Conservation (phyloP, 2,329 filamentous ascomycete species). For the Diplodia corticola region DNA sequence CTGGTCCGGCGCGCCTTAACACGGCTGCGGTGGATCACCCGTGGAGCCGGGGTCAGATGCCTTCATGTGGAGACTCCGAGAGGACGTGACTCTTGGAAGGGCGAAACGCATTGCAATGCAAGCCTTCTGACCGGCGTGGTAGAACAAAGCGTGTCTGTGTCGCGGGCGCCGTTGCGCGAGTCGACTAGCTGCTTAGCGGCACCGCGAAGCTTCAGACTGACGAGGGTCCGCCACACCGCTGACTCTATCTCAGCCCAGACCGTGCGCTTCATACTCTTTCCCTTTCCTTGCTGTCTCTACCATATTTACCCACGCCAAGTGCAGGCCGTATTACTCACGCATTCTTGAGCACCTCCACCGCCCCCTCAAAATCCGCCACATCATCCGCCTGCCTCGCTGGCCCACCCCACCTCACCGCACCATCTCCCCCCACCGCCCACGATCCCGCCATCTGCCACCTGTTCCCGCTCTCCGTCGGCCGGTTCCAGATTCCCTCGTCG, state of each 20-base stretch:
- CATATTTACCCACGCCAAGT: neutral
- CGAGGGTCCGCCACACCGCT: neutral
- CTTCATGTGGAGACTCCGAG: neutral
- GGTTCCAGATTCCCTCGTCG: conserved; percentile 66
- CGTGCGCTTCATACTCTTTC: too few relatives aligned
- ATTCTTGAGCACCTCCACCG: conserved; percentile 35
- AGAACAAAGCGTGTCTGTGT: neutral
- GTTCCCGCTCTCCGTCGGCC: conserved; percentile 64
- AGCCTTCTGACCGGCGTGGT: neutral
- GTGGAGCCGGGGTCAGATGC: neutral
- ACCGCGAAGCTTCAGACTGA: neutral
- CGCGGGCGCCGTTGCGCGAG: neutral
- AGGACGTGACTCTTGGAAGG: neutral
- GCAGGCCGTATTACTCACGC: too few relatives aligned
- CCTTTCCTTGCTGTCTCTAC: neutral
- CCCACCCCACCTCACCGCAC: conserved; percentile 55
- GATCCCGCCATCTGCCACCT: conserved; percentile 69
- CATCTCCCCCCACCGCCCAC: conserved; percentile 60
- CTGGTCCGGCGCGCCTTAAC: neutral
- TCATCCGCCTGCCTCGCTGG: conserved; percentile 54
- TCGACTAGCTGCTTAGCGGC: neutral
- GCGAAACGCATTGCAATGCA: neutral
- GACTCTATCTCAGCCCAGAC: conserved; percentile 6
- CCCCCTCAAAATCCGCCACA: conserved; percentile 55
- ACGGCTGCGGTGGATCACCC: neutral